Evolutionary conservation across 2,329 filamentous ascomycete genomes (phyloP).

Genomic region (Fusarium sp.): DNA sequence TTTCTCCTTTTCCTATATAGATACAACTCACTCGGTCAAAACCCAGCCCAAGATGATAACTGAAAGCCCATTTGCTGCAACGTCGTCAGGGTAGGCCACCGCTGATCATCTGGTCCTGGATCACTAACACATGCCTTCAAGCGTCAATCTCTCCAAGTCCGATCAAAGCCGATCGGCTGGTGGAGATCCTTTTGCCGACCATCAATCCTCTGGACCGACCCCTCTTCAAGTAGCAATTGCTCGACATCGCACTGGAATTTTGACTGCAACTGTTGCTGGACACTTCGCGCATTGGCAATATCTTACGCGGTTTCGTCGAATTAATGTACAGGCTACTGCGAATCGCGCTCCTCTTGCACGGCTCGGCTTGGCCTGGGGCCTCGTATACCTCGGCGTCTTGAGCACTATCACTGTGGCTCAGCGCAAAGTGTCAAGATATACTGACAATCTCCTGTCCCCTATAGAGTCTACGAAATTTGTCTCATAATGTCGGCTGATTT

Average conservation of each 20-base stretch:
- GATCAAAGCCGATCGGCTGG: slow-evolving; percentile 38
- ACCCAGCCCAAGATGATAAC: slow-evolving; percentile 8
- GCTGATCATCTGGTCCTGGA: slow-evolving; percentile 10
- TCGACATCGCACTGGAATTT: slow-evolving; percentile 36
- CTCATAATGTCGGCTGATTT: slow-evolving; percentile 84
- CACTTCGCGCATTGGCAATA: slow-evolving; percentile 43
- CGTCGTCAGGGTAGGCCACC: slow-evolving; percentile 23
- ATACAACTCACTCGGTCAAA: neutral
- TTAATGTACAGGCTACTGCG: slow-evolving; percentile 28
- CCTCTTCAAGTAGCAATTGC: slow-evolving; percentile 39
- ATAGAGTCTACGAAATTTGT: slow-evolving; percentile 5
- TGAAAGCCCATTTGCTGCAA: slow-evolving; percentile 12
- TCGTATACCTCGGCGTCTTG: slow-evolving; percentile 37
- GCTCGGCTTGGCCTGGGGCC: slow-evolving; percentile 37
- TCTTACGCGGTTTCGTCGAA: slow-evolving; percentile 29
- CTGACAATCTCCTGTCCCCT: slow-evolving; percentile 12
- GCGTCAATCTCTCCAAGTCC: slow-evolving; percentile 32
- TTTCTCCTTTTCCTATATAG: neutral
- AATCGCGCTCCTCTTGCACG: slow-evolving; percentile 33
- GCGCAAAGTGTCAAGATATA: slow-evolving; percentile 25
- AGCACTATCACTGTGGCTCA: slow-evolving; percentile 37
- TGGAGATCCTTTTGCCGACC: slow-evolving; percentile 39
- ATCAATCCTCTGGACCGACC: slow-evolving; percentile 40
- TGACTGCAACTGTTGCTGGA: slow-evolving; percentile 36
- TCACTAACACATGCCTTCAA: slow-evolving; percentile 33